Base-by-base conservation (phyloP, 495 filamentous ascomycete species). In the Rostrohypoxylon terebratum region DNA sequence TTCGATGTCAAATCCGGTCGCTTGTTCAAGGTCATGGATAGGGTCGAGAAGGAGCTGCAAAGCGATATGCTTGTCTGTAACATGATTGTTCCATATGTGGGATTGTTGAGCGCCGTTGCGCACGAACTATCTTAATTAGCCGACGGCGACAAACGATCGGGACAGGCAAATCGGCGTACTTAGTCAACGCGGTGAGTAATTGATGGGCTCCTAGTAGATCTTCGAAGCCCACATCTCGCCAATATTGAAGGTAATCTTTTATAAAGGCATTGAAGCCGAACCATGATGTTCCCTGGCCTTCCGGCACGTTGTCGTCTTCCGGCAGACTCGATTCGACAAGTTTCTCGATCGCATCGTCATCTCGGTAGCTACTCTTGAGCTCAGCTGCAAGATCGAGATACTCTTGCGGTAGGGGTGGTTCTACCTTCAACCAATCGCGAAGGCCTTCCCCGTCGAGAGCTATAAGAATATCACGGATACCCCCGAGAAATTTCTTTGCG, bases 1-100 rank as follows among this genome's bases (percentile, higher is more conserved):
- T 74, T 86, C 81, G 74, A 87, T 81, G 82, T 81, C 66, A 97
- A 81, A 42, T 94, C 87, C 3, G 93, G 92, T 71, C 88, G 84
- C 63, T 90, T 89, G 74, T 94, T 91, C 5, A 98, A 82, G 23
- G 87, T 90, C 83, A 96, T 93, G 3, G 94, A 92, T 45, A 96
- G 82, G 67, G 90, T 90, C 5, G 93, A 90, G 18, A 98, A 83
- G 1, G 92, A 87, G 59, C 87, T 86, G 11, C 91, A 95, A 44
- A 96, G 84, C 13, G 91, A 89, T 58, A 96, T 87, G 70, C 92
- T 89, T 21, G 91, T 93, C 38, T 90, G 88, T 1, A 98, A 84
- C 57, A 97, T 85, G 69, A 97, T 82, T 36, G 90, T 85, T 16
- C 95, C 95, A 78, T 92, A 88, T 10, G 90, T 90, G 3, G 89